phyloP scores from a whole-genome alignment of 2,329 filamentous ascomycete genomes.

The Tolypocladium endophyticum region DNA sequence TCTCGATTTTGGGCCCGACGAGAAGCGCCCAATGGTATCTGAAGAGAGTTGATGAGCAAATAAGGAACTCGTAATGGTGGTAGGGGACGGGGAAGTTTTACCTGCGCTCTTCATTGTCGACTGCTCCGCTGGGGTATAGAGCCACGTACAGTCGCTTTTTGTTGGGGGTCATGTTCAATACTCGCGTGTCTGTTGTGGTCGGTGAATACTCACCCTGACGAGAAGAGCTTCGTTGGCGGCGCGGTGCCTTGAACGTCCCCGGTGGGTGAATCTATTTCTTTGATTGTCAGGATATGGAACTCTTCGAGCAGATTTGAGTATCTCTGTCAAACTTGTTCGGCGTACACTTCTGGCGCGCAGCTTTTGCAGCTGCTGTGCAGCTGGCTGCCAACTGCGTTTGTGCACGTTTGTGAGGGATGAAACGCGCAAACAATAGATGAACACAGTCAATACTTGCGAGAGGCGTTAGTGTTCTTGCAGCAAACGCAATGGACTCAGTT shows the following conservation, averaged over 20 bases:
- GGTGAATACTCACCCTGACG: background rate
- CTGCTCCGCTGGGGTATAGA: conserved; percentile 16
- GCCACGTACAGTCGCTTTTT: conserved; percentile 21
- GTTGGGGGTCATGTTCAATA: conserved; percentile 3
- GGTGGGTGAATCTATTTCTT: background rate
- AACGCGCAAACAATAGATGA: background rate
- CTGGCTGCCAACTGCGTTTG: background rate
- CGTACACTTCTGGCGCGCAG: background rate
- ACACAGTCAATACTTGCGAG: background rate
- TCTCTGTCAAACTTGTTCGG: background rate
- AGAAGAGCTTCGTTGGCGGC: background rate
- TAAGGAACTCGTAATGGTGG: background rate
- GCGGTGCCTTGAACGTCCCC: background rate
- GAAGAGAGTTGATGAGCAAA: background rate
- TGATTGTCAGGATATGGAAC: background rate
- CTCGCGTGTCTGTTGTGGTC: background rate
- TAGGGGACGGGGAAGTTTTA: conserved; percentile 1
- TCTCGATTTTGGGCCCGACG: conserved; percentile 14
- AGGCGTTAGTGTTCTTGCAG: background rate
- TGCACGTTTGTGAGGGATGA: background rate
- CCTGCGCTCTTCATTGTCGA: conserved; percentile 12
- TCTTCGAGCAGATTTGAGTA: background rate
- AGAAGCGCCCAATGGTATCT: conserved; percentile 21
- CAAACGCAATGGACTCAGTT: background rate
- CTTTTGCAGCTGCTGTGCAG: background rate